Base-by-base conservation (phyloP, 225 moss, liverwort and hornwort species). In the Polytrichum formosum region DNA sequence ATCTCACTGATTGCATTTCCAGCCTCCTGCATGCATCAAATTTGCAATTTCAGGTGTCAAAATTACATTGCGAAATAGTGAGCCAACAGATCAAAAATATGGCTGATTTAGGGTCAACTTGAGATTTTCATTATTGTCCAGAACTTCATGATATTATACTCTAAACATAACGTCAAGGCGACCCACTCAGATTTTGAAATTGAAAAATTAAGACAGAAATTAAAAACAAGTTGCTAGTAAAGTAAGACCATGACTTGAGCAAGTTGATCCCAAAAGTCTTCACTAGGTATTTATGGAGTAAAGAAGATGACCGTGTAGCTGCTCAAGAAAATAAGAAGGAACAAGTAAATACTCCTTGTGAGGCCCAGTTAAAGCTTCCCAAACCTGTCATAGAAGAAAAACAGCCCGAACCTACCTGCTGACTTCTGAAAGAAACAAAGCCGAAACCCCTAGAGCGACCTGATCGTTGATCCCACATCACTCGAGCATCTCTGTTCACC, bases 391-490 rank as follows among this genome's bases (percentile, higher is more conserved):
- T 80, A 70, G 62, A 78, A 76, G 69, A 30, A 56, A 60, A 76
- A 87, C 71, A 69, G 75, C 61, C 77, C 75, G 74, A 85, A 78
- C 80, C 74, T 80, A 98, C 98, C 98, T 98, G 98, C 85, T 94
- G 98, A 91, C 80, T 98, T 84, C 98, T 91, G 90, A 98, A 94
- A 77, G 98, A 98, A 78, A 98, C 98, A 89, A 98, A 98, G 75
- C 98, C 98, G 79, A 98, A 98, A 82, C 94, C 98, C 76, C 98
- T 90, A 78, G 98, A 98, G 78, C 98, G 94, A 78, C 98, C 98
- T 71, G 94, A 98, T 76, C 98, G 94, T 78, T 98, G 98, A 89
- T 98, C 98, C 98, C 98, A 98, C 98, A 98, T 98, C 74, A 98
- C 98, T 81, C 98, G 88, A 62, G 88, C 88, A 81, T 88, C 88